Conservation (phyloP, 1,284 basidiomycete genomes). For the Dichomitus squalens region DNA sequence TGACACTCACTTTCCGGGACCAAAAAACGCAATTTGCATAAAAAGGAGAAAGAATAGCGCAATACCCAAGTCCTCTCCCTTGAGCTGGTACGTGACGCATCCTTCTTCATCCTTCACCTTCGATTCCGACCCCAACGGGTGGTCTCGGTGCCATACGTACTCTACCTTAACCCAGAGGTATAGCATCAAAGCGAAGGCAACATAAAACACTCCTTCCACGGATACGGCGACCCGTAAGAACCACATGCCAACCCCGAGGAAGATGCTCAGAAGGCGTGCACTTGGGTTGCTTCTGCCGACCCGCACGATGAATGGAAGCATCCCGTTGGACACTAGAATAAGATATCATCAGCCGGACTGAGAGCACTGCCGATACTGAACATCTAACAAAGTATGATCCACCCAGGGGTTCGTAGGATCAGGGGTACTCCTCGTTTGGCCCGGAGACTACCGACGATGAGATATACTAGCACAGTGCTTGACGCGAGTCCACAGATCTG, state of each 20-base stretch:
- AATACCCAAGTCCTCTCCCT: slow-evolving; percentile 67
- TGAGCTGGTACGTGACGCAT: slow-evolving; percentile 51
- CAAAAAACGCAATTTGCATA: slow-evolving; percentile 87
- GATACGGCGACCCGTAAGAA: slow-evolving; percentile 84
- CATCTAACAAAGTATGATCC: slow-evolving; percentile 69
- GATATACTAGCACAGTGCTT: slow-evolving; percentile 10
- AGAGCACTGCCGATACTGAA: slow-evolving; percentile 4
- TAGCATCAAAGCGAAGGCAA: slow-evolving; percentile 64
- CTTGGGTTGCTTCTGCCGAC: slow-evolving; percentile 37
- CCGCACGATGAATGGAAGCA: slow-evolving; percentile 48
- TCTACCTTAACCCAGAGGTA: slow-evolving; percentile 76
- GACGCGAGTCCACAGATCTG: slow-evolving; percentile 12
- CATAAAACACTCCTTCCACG: slow-evolving; percentile 82
- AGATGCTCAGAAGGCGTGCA: slow-evolving; percentile 58
- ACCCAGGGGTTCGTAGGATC: slow-evolving; percentile 43
- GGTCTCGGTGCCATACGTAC: slow-evolving; percentile 37
- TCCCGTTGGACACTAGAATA: slow-evolving; percentile 37
- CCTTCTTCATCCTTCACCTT: slow-evolving; percentile 69
- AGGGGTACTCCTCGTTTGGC: slow-evolving; percentile 13
- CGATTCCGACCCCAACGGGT: background rate
- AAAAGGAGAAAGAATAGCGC: slow-evolving; percentile 86
- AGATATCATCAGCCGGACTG: background rate
- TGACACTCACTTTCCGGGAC: slow-evolving; percentile 77
- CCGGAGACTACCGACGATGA: slow-evolving; percentile 15
- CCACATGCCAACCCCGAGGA: slow-evolving; percentile 74